Evolutionary conservation across 164 flowering plant genomes (phyloP), one percentile per base, ranked within the genome.

Genomic region (Malania oleifera): DNA sequence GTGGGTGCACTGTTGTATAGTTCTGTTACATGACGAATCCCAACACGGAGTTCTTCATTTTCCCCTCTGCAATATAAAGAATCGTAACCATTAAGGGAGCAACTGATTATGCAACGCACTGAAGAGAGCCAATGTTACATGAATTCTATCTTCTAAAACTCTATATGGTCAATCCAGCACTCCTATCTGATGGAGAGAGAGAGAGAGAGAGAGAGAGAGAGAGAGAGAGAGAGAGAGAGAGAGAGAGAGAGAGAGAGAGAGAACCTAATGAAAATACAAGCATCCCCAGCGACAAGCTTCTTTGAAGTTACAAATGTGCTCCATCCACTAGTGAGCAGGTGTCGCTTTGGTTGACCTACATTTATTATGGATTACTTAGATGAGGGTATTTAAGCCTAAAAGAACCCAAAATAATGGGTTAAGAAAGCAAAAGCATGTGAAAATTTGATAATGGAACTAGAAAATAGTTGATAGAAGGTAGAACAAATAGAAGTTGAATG

Each of bases 321-420:
- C 89, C 92, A 86, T 40, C 89, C 92, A 54, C 70, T 80, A 1
- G 82, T 80, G 52, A 86, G 78, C 74, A 83, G 61, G 59, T 86
- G 92, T n/a, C 87, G 59, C 67, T 60, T 81, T 8, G 92, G 87
- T 34, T 83, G 75, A 59, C 89, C 92, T 83, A 44, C 58, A 69
- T 40, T 46, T 11, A 13, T 17, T 38, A 46, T n/a, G 31, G 26
- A 8, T 61, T 4, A 31, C 35, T 31, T 4, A 31, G 35, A 31
- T 31, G 35, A 9, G 35, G 6, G 35, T 31, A 4, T 31, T 4
- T 31, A n/a, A n/a, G n/a, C n/a, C n/a, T n/a, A n/a, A n/a, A n/a
- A 31, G 6, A 31, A 31, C 9, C 35, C 35, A 31, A 31, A 9
- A 31, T 31, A 31, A 31, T 31, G 9, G 35, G 35, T 31, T 4